Evolutionary conservation across 306 rosid genomes (phyloP), one percentile per base, ranked within the genome.

Genomic region (Cicer arietinum): DNA sequence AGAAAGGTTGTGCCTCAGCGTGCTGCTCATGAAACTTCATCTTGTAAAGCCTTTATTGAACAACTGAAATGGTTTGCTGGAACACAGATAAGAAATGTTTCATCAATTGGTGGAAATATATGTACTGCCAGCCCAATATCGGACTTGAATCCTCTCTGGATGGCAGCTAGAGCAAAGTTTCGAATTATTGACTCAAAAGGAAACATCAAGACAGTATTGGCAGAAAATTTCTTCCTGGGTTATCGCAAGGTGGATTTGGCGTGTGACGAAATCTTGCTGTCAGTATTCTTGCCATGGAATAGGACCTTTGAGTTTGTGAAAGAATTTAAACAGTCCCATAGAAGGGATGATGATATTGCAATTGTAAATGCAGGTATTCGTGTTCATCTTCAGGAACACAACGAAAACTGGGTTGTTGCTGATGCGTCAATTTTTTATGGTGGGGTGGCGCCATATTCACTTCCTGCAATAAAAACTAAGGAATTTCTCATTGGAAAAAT

Each of bases 41-140:
- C 96, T 25, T 86, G 91, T 83, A 90, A 87, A 80, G 98, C 98
- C 48, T 82, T 94, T 47, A 71, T 90, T 37, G 97, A 91, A 83
- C 98, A 94, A 76, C 83, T 94, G 78, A 91, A 91, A 88, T 94
- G 98, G 98, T 94, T 94, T 83, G 98, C 98, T 78, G 98, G 98
- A 80, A 83, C 84, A 53, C 96, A 94, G 84, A 90, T 94, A 69
- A 89, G 88, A 85, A 94, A 94, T 83, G 98, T 80, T 75, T 96
- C 95, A 37, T 90, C 95, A 39, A 85, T 94, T 50, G 98, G 98
- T 74, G 98, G 98, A 50, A 94, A 94, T 80, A 84, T 94, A 74
- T 94, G 98, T 69, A 94, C 96, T 57, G 98, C 97, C 62, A 94
- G 98, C 86, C 98, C 98, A 46, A 94, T 94, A 87, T 94, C 98